Base-by-base conservation (phyloP, 352 stramenopile species). In the Plasmopara halstedii region DNA sequence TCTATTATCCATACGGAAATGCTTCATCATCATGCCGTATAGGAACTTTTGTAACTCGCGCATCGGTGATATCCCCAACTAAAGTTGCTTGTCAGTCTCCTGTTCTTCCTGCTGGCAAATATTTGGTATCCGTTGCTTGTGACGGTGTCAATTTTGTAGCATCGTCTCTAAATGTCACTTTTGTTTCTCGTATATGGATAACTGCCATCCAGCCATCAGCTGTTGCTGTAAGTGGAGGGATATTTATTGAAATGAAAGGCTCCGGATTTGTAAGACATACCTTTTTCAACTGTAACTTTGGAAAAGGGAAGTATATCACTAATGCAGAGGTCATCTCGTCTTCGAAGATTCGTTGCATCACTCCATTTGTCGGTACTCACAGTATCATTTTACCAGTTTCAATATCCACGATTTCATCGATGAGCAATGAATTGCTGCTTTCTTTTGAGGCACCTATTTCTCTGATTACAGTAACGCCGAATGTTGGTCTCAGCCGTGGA, bases 381-480 rank as follows among this genome's bases (percentile, higher is more conserved):
- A 56, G 37, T 41, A 52, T 53, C 9, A 45, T 54, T 21, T 18
- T 79, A 27, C 33, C 64, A 0, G 4, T 79, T 6, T 59, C 45
- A 4, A 0, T 79, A 8, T 27, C 22, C 0, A 29, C 44, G 7
- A 43, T 53, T 13, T 20, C 18, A 2, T 46, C 40, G 2, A 10
- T 15, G 10, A 74, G 61, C 42, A 73, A 76, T 46, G 48, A 60
- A 5, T 27, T 75, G 11, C 20, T 77, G 14, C 9, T 74, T 21
- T 50, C 46, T 2, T 73, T 79, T 11, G 55, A 63, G 21, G 43
- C 43, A 11, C 58, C 60, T 1, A 42, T 71, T 0, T 7, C 50
- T n/a, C 5, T 67, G 17, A 44, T 32, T 32, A 26, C 39, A 17
- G 44, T 45, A n/a, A 25, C 32, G 2, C 63, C 68, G n/a, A 42